Evolutionary conservation across 176 grass and related monocot species (phyloP).

Genomic region (Zoysia japonica): DNA sequence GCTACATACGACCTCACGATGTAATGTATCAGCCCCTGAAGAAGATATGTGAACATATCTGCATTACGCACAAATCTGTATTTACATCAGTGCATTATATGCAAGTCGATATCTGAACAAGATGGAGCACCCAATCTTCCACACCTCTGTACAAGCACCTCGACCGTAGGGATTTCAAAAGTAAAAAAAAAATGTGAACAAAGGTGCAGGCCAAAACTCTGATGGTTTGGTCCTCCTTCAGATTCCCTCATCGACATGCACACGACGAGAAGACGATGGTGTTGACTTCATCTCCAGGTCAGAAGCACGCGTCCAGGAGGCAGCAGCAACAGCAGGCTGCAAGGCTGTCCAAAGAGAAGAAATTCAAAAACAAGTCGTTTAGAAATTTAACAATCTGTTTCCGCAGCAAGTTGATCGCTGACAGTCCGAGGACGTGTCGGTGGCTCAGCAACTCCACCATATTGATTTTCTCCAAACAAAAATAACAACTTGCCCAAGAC

Average conservation of each 20-base stretch:
- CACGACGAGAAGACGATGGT: neutral
- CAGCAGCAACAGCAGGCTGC: constrained; percentile 53
- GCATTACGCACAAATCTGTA: neutral
- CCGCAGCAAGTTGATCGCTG: neutral
- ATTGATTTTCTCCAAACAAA: no score
- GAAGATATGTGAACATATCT: neutral
- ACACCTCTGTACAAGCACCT: neutral
- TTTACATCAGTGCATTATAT: neutral
- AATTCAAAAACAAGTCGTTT: no score
- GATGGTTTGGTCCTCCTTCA: neutral
- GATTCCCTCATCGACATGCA: neutral
- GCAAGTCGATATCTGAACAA: neutral
- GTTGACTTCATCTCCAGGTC: neutral
- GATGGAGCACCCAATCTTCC: neutral
- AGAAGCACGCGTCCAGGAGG: constrained; percentile 53
- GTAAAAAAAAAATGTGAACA: no score
- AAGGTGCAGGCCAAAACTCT: no score
- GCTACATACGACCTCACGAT: neutral
- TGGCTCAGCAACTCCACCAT: neutral
- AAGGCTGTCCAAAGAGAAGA: constrained; percentile 1
- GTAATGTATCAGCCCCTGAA: neutral
- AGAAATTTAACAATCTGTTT: neutral
- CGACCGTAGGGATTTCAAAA: neutral
- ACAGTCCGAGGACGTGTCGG: neutral
- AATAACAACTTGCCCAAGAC: no score